Base-by-base conservation (phyloP, 192 early-diverging fungal species). In the Funneliformis geosporum region DNA sequence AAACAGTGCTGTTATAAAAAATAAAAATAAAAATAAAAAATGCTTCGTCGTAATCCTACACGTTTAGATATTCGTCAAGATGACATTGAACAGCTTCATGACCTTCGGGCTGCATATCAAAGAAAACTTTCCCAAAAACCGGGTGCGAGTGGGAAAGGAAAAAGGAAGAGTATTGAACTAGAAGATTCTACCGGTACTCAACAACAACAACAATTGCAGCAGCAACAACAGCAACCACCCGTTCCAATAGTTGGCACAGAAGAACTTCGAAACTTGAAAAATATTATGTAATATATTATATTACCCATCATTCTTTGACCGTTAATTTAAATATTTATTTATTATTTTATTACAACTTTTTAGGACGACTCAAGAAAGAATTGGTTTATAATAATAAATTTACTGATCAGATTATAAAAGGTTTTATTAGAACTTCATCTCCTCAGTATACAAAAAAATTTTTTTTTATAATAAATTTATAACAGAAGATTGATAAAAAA, bases 1-100 rank as follows among this genome's bases (percentile, higher is more conserved):
- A 33, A 33, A 33, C 33, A 33, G 33, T 33, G 33, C 33, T 55
- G 14, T 55, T 55, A 16, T 47, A 69, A 69, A 38, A 42, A 8
- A 10, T n/a, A 18, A 12, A 18, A n/a, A 40, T 44, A 44, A 23
- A 18, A 72, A 61, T 14, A 60, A 60, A 75, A 38, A 28, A 75
- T 75, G 73, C 40, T 75, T 61, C 73, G 73, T 75, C 73, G 73
- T 33, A 75, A 75, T 39, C 73, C 73, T 4, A 75, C 73, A 23
- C 47, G 59, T 42, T n/a, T 75, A 61, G 55, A 75, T 23, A 61
- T 75, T 61, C 47, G 73, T 44, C 73, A 59, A 75, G 73, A 75
- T 8, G 59, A 75, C 16, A 33, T 75, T 25, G 73, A 75, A 75
- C 60, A 59, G 21, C 55, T 75, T 59, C n/a, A 59, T 25, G 11